Evolutionary conservation across 1,284 basidiomycete genomes (phyloP).

Genomic region (Apiotrichum domesticum): DNA sequence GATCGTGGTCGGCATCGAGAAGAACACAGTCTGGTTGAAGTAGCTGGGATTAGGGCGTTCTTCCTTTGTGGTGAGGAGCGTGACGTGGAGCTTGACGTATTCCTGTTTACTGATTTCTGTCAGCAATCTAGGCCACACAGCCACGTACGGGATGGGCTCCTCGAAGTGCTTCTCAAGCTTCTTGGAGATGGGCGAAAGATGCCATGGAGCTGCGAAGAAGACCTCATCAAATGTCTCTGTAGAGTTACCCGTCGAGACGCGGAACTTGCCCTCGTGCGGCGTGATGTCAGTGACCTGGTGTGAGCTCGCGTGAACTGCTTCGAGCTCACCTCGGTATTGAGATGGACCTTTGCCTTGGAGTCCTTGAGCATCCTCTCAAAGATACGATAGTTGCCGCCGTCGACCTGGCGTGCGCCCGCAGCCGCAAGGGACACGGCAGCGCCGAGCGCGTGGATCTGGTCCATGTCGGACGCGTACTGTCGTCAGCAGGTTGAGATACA

Average conservation of each 20-base stretch:
- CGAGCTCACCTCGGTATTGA: constrained; percentile 58
- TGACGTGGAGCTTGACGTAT: constrained; percentile 83
- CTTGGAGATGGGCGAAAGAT: constrained; percentile 20
- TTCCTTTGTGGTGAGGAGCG: constrained; percentile 72
- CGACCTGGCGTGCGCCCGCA: constrained; percentile 59
- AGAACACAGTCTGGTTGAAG: constrained; percentile 56
- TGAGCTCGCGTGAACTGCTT: constrained; percentile 55
- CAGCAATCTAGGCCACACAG: too few relatives aligned
- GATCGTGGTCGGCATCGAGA: constrained; percentile 59
- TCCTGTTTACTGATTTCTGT: constrained; percentile 49
- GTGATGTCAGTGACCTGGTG: not conserved
- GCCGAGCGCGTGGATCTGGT: constrained; percentile 72
- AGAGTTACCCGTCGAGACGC: constrained; percentile 3
- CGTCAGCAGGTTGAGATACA: not conserved
- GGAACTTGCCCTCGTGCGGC: not conserved
- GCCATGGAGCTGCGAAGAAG: constrained; percentile 44
- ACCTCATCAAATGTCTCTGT: constrained; percentile 36
- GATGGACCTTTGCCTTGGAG: constrained; percentile 62
- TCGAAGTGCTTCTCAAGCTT: constrained; percentile 12
- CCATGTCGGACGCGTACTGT: constrained; percentile 56
- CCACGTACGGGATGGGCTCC: constrained; percentile 16
- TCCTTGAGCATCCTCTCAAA: constrained; percentile 73
- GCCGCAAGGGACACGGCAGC: constrained; percentile 70
- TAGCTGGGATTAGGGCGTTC: constrained; percentile 60
- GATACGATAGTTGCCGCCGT: constrained; percentile 77